phyloP scores from a whole-genome alignment of 148 eudicot genomes.

The Suaeda aralocaspica region DNA sequence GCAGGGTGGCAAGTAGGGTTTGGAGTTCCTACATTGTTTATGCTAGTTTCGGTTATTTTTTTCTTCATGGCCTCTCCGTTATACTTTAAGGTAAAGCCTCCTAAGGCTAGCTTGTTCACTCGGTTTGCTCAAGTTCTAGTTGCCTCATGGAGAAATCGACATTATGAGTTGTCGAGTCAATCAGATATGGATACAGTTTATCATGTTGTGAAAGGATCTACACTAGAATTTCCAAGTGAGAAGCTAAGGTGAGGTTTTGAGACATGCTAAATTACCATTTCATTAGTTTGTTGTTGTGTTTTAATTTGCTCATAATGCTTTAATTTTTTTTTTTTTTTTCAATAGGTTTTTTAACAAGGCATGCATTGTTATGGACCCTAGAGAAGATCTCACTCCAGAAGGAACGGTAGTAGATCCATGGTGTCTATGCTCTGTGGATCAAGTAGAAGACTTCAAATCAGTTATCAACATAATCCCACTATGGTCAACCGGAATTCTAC shows the following conservation, averaged over 20 bases:
- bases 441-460: constrained; percentile 34
- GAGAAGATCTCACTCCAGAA: constrained; percentile 13
- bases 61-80: constrained; percentile 38
- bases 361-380: constrained; percentile 24
- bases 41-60: constrained; percentile 27
- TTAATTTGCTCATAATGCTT: too few relatives aligned
- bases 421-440: constrained; percentile 29
- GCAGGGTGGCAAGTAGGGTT: constrained; percentile 43
- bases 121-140: constrained; percentile 31
- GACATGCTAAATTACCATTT: not conserved
- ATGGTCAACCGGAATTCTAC: constrained; percentile 30
- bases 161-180: constrained; percentile 6
- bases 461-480: constrained; percentile 27
- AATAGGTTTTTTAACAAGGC: constrained; percentile 34
- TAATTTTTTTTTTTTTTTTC: too few relatives aligned
- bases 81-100: constrained; percentile 31
- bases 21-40: constrained; percentile 33
- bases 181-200: constrained; percentile 13
- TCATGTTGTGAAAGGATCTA: constrained; percentile 27
- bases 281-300: too few relatives aligned
- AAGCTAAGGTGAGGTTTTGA: constrained; percentile 29
- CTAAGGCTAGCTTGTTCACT: constrained; percentile 29
- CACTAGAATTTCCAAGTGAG: constrained; percentile 22
- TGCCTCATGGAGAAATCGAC: constrained; percentile 31
- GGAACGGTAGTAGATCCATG: constrained; percentile 22